These are phyloP conservation scores for Thielaviopsis euricoi DNA, from an alignment of 2,329 filamentous ascomycete species.

Conservation along the genomic window DNA sequence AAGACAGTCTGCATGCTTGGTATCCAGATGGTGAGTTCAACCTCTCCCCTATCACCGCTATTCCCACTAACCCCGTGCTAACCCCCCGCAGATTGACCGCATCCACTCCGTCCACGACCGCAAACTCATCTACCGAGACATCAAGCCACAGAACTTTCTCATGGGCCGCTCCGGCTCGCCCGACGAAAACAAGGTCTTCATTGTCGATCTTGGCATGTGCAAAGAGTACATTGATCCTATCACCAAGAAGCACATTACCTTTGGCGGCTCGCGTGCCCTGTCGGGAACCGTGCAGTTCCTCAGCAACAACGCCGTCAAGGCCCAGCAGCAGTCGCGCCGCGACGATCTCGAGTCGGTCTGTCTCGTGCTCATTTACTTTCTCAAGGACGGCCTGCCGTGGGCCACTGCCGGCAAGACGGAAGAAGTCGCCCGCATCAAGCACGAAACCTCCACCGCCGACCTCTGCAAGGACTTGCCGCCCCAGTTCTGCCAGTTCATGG, in stretches of 20 bases:
- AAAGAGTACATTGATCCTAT: constrained; percentile 9
- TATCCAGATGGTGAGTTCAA: constrained; percentile 8
- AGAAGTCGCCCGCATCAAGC: constrained; percentile 6
- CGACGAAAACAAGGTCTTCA: constrained; percentile 2
- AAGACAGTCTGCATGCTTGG: constrained; percentile 9
- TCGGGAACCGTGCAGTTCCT: constrained; percentile 10
- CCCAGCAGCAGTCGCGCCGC: constrained; percentile 6
- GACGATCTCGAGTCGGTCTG: constrained; percentile 8
- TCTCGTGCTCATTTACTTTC: constrained; percentile 8
- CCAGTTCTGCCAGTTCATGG: constrained; percentile 8
- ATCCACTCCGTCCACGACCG: constrained; percentile 7
- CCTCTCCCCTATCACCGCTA: not conserved
- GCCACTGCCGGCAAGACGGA: constrained; percentile 2
- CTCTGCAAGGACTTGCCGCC: constrained; percentile 5
- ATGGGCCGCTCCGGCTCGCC: constrained; percentile 22
- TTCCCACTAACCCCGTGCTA: not conserved
- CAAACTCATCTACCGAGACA: constrained; percentile 76
- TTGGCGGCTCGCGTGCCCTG: constrained; percentile 2
- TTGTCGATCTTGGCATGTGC: constrained; percentile 10
- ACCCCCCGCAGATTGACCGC: constrained; percentile 3
- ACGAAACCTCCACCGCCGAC: not conserved
- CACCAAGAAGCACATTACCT: constrained; percentile 5
- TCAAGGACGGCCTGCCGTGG: constrained; percentile 9
- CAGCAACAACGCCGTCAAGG: constrained; percentile 7
- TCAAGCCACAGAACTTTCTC: constrained; percentile 81